phyloP scores from a whole-genome alignment of 495 filamentous ascomycete species.

The Aspergillus panamensis region DNA sequence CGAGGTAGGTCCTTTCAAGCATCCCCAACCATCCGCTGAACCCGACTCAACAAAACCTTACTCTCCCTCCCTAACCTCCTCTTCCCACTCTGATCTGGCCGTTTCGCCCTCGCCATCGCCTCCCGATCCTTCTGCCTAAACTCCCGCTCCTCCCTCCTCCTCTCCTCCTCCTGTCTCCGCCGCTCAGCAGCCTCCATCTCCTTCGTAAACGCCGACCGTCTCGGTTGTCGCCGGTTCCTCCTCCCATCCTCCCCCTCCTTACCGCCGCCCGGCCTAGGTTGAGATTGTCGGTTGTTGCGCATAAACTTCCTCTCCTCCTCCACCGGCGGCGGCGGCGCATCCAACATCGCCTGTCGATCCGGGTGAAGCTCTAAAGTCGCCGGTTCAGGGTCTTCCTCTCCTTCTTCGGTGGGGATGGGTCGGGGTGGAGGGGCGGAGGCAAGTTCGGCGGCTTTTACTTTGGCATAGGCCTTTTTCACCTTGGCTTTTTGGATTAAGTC shows the following conservation, averaged over 20 bases:
- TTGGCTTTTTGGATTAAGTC: constrained; percentile 91
- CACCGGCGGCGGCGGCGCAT: constrained; percentile 31
- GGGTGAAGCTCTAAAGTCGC: constrained; percentile 62
- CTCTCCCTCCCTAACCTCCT: constrained; percentile 83
- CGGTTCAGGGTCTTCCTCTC: constrained; percentile 23
- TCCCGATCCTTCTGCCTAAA: constrained; percentile 60
- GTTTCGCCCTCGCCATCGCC: constrained; percentile 72
- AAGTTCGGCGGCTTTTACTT: constrained; percentile 66
- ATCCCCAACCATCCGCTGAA: constrained; percentile 65
- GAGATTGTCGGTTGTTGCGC: constrained; percentile 12
- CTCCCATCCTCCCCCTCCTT: constrained; percentile 22
- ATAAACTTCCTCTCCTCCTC: neutral
- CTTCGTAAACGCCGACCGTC: constrained; percentile 69
- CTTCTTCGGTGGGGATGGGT: constrained; percentile 29
- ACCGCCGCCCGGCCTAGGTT: constrained; percentile 19
- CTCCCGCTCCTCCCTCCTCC: constrained; percentile 53
- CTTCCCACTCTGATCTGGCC: constrained; percentile 73
- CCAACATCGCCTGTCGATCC: constrained; percentile 65
- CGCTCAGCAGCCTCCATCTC: constrained; percentile 68
- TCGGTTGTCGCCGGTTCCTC: constrained; percentile 42
- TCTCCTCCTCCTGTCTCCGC: constrained; percentile 62
- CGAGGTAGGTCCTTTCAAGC: constrained; percentile 5
- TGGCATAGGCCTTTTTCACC: constrained; percentile 88
- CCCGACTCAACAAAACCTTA: constrained; percentile 73
- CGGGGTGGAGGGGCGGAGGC: constrained; percentile 27